Conservation (phyloP, 2,329 filamentous ascomycete species). For the Nigrospora osmanthi region DNA sequence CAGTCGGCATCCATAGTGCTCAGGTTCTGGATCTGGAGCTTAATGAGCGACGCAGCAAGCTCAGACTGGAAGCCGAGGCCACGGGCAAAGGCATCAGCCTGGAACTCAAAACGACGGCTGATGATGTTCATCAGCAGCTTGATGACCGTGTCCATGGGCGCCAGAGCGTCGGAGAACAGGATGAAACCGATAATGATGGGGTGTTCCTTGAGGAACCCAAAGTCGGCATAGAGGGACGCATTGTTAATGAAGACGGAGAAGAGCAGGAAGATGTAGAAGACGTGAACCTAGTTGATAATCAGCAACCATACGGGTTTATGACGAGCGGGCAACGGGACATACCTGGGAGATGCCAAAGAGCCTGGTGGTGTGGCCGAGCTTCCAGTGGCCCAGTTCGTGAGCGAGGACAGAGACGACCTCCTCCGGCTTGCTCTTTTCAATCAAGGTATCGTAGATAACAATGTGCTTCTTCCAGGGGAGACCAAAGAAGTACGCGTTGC, state of each 20-base stretch:
- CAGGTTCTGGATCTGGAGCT: constrained; percentile 96
- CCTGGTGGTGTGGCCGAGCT: constrained; percentile 86
- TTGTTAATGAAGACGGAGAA: constrained; percentile 99
- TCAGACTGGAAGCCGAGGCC: constrained; percentile 76
- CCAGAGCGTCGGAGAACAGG: constrained; percentile 92
- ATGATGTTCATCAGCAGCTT: constrained; percentile 95
- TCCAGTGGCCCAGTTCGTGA: constrained; percentile 97
- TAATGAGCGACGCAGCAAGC: constrained; percentile 82
- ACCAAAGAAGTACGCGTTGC: constrained; percentile 93
- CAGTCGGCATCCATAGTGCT: constrained; percentile 98
- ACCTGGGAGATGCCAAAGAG: constrained; percentile 82
- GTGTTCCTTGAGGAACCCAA: constrained; percentile 75
- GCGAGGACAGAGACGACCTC: constrained; percentile 93
- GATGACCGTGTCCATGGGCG: constrained; percentile 88
- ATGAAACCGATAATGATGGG: constrained; percentile 97
- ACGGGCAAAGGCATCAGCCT: constrained; percentile 87
- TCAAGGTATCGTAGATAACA: constrained; percentile 95
- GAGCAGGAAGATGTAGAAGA: constrained; percentile 93
- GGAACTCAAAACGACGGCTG: constrained; percentile 89
- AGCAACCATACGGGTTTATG: constrained; percentile 8
- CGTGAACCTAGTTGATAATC: constrained; percentile 58
- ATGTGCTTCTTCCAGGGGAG: constrained; percentile 99
- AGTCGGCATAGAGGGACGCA: constrained; percentile 78
- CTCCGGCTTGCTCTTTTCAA: constrained; percentile 86
- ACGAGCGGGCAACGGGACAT: constrained; percentile 24